Evolutionary conservation across 2,329 filamentous ascomycete species (phyloP).

Genomic region (Cordyceps fumosorosea): DNA sequence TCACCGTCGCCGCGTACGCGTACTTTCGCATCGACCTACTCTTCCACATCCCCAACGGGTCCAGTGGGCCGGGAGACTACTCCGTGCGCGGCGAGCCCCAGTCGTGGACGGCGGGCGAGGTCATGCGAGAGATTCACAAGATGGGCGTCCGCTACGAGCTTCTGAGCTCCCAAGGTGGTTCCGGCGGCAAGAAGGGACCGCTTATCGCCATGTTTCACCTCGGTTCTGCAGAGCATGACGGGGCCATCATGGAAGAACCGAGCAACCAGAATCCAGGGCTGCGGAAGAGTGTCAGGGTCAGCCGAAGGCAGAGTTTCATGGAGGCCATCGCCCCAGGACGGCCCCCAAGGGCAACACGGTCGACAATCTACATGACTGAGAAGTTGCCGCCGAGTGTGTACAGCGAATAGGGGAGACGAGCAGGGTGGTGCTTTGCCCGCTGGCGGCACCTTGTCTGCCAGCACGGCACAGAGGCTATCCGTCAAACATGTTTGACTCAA

Average conservation of each 20-base stretch:
- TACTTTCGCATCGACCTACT: slow-evolving; percentile 23
- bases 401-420: neutral
- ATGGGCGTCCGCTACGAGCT: neutral
- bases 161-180: neutral
- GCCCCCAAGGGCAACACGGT: neutral
- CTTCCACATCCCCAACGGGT: slow-evolving; percentile 26
- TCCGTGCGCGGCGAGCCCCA: neutral
- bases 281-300: neutral
- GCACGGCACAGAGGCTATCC: too few relatives aligned
- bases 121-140: neutral
- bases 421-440: too few relatives aligned
- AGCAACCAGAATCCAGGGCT: neutral
- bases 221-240: neutral
- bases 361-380: neutral
- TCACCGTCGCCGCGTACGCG: slow-evolving; percentile 22
- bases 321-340: neutral
- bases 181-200: neutral
- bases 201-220: neutral
- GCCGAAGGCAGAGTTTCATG: slow-evolving; percentile 6
- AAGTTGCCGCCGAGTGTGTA: neutral
- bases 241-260: neutral
- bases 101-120: neutral
- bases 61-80: neutral
- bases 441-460: too few relatives aligned
- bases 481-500: too few relatives aligned